phyloP scores from a whole-genome alignment of 257 asterid species.

The Plantago major region DNA sequence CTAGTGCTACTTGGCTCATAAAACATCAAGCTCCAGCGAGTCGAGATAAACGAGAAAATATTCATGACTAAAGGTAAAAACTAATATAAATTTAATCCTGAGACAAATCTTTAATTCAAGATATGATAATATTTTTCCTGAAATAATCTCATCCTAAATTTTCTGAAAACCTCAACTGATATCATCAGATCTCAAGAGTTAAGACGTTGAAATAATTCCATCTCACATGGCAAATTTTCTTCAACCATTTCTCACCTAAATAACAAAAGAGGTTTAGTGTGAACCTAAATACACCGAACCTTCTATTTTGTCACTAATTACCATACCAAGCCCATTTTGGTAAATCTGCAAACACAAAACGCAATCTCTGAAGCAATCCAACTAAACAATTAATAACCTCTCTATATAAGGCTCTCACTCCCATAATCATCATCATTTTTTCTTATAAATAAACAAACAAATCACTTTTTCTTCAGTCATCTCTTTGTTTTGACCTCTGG shows the following conservation, averaged over 20 bases:
- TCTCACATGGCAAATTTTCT: background rate
- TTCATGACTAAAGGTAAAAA: too few species aligned
- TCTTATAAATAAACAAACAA: background rate
- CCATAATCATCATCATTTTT: background rate
- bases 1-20: too few species aligned
- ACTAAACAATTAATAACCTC: background rate
- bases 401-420: conserved; percentile 5
- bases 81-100: too few species aligned
- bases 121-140: too few species aligned
- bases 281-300: background rate
- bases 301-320: background rate
- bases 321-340: background rate
- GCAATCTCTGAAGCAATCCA: background rate
- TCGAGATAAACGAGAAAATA: too few species aligned
- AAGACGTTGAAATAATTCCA: background rate
- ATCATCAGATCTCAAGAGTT: too few species aligned
- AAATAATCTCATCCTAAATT: too few species aligned
- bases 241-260: conserved; percentile 7
- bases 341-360: background rate
- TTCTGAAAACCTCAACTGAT: too few species aligned
- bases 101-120: too few species aligned
- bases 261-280: background rate
- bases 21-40: too few species aligned
- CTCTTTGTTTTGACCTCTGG: background rate
- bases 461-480: background rate